Conservation (phyloP, 768 basidiomycete genomes). For the Leccinum truebloodii region DNA sequence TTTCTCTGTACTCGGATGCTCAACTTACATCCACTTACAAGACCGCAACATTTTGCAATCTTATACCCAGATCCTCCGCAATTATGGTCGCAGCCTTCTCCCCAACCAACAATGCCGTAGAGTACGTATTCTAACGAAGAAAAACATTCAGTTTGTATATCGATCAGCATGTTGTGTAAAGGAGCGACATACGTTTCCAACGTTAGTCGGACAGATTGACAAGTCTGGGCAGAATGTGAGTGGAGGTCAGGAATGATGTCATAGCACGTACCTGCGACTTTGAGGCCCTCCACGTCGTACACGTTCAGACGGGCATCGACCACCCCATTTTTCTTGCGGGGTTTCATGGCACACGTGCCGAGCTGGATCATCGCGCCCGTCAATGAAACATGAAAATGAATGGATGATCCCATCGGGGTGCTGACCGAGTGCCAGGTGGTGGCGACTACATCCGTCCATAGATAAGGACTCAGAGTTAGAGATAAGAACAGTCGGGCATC, state of each 20-base stretch:
- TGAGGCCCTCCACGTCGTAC: conserved; percentile 14
- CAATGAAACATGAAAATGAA: not conserved
- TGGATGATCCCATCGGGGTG: not conserved
- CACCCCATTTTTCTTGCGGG: conserved; percentile 8
- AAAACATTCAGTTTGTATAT: not conserved
- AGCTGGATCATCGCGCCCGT: not conserved
- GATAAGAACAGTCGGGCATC: too few relatives aligned
- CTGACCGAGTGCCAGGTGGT: conserved; percentile 1
- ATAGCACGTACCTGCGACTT: conserved; percentile 17
- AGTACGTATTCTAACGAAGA: not conserved
- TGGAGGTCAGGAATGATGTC: not conserved
- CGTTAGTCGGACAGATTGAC: conserved; percentile 12
- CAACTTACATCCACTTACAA: not conserved
- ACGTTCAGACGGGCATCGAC: conserved; percentile 17
- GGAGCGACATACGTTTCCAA: conserved; percentile 3
- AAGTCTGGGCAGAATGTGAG: not conserved
- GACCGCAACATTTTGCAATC: not conserved
- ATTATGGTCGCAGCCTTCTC: not conserved
- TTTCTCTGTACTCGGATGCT: too few relatives aligned
- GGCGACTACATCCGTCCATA: not conserved
- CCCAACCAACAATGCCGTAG: not conserved
- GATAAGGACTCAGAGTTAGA: not conserved
- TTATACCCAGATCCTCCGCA: not conserved
- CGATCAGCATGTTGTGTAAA: not conserved
- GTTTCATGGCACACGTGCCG: conserved; percentile 68